A percentile compares a stretch with the other conserved stretches of the same genome.
Conservation (phyloP, 2,329 filamentous ascomycete species). For the Apiospora phragmitis region DNA sequence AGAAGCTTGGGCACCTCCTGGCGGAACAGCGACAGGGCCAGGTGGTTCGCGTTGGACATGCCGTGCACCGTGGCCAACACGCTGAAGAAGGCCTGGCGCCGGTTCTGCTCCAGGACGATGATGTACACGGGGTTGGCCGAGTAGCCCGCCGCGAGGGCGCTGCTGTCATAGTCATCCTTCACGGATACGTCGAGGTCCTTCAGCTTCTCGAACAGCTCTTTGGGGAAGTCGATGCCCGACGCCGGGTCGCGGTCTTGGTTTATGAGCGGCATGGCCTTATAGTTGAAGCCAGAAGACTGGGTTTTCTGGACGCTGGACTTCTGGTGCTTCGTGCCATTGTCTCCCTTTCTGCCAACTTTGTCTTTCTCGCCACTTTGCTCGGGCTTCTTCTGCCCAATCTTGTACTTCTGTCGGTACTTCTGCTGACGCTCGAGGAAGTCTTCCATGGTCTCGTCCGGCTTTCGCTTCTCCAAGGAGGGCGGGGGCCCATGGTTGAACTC, state of each 20-base stretch:
- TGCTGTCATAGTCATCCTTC: not conserved
- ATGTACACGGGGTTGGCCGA: not conserved
- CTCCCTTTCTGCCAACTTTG: not conserved
- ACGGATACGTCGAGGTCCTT: not conserved
- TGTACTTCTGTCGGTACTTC: not conserved
- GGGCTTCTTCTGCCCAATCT: not conserved
- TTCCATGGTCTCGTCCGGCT: not conserved
- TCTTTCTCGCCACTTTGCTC: not conserved
- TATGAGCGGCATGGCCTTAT: no score
- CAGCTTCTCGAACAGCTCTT: not conserved
- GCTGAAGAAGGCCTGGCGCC: not conserved
- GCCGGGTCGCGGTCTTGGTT: not conserved
- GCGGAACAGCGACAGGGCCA: not conserved
- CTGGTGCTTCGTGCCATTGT: not conserved
- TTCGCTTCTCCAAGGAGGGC: not conserved
- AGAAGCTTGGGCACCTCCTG: not conserved
- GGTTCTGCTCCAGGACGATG: not conserved
- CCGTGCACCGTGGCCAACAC: not conserved
- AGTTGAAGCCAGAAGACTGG: no score
- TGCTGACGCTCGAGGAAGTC: not conserved
- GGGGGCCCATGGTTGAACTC: not conserved
- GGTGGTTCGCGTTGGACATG: not conserved
- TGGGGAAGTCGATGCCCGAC: not conserved
- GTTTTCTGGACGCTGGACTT: no score
- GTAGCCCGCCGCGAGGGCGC: accelerated